Percentiles rank a stretch among this genome's conserved stretches.
These are phyloP conservation scores for Calocybe gangraenosa DNA, from an alignment of 768 basidiomycete species.

Conservation along the genomic window DNA sequence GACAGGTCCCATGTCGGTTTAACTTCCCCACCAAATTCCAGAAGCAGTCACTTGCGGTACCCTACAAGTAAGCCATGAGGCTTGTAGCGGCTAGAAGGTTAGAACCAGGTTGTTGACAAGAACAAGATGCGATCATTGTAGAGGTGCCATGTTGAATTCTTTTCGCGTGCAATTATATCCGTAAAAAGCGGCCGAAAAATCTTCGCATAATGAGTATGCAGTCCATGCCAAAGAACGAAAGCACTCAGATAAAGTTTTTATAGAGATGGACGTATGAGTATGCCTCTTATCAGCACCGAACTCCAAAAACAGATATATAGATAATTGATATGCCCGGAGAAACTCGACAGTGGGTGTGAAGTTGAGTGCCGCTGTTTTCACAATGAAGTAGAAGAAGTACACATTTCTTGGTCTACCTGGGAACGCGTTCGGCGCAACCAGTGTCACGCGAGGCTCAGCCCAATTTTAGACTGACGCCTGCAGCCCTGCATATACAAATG, in stretches of 20 bases:
- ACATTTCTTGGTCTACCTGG: background rate
- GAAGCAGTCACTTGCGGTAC: background rate
- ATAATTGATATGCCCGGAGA: background rate
- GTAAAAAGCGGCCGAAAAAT: too few species aligned
- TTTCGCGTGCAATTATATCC: too few species aligned
- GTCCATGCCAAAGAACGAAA: too few species aligned
- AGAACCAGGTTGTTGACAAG: background rate
- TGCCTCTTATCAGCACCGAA: too few species aligned
- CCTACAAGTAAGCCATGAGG: background rate
- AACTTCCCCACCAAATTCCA: background rate
- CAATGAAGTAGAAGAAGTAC: background rate
- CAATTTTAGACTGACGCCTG: too few species aligned
- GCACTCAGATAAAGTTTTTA: too few species aligned
- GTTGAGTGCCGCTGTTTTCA: background rate
- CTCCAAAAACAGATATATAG: background rate
- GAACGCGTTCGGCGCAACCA: background rate
- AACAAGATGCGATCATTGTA: conserved; percentile 1
- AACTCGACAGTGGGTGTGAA: conserved; percentile 2
- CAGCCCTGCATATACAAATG: too few species aligned
- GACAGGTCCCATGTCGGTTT: background rate
- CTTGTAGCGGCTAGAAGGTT: background rate
- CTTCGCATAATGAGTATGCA: too few species aligned
- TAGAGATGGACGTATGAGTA: too few species aligned
- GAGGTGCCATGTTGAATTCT: background rate
- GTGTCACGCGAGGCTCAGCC: background rate